A percentile compares a stretch with the other conserved stretches of the same genome.
phyloP scores from a whole-genome alignment of 2,329 filamentous ascomycete genomes.

The Orbilia quercus region DNA sequence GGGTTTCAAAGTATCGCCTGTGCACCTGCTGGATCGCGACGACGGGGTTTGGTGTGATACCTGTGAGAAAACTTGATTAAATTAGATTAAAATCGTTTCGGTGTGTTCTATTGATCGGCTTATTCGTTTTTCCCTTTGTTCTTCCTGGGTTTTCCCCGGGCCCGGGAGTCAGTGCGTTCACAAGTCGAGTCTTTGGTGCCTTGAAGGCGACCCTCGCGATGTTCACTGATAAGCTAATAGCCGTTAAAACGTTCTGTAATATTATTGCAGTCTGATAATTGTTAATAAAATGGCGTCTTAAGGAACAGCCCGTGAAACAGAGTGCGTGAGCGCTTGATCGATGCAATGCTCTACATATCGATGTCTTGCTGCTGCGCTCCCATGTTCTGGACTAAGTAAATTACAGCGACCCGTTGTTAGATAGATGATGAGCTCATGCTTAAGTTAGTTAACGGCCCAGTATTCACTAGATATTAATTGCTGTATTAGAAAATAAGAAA shows the following conservation, averaged over 20 bases:
- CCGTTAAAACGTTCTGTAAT: constrained; percentile 43
- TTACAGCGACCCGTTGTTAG: constrained; percentile 32
- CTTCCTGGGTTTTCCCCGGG: constrained; percentile 11
- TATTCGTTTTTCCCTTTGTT: constrained; percentile 3
- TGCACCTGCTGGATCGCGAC: constrained; percentile 34
- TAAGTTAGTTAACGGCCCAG: constrained; percentile 9
- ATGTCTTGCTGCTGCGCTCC: constrained; percentile 9
- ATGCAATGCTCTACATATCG: constrained; percentile 8
- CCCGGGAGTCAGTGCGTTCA: constrained; percentile 29
- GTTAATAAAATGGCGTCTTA: constrained; percentile 49
- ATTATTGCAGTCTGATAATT: constrained; percentile 30
- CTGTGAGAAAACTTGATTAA: constrained; percentile 34
- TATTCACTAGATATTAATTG: too few species aligned
- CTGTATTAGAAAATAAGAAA: too few species aligned
- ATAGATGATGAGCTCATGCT: constrained; percentile 45
- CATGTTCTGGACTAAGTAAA: constrained; percentile 47
- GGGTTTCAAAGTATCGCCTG: constrained; percentile 48
- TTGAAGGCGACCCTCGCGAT: constrained; percentile 12
- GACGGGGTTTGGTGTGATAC: constrained; percentile 30
- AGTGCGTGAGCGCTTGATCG: constrained; percentile 37
- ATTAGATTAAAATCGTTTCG: too few species aligned
- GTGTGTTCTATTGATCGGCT: neutral
- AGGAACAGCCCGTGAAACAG: constrained; percentile 49
- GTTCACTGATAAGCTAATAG: constrained; percentile 50
- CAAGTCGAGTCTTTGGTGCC: neutral